Percentiles rank a stretch among this genome's conserved stretches.
These are phyloP conservation scores for Alternaria ventricosa DNA, from an alignment of 2,329 filamentous ascomycete genomes.

Conservation along the genomic window DNA sequence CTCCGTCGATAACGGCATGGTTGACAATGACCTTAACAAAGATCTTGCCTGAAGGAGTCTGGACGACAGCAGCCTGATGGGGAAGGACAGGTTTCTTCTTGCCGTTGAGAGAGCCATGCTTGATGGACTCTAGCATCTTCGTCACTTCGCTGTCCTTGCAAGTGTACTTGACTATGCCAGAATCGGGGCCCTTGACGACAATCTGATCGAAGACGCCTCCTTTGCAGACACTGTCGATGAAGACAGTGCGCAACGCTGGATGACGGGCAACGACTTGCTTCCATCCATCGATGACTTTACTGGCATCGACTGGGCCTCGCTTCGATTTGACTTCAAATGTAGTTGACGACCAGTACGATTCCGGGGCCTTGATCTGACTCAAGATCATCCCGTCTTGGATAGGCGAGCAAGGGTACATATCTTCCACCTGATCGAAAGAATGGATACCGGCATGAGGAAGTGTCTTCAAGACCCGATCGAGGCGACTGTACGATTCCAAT, in stretches of 20 bases:
- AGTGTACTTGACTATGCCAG: constrained; percentile 27
- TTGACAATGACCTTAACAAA: constrained; percentile 46
- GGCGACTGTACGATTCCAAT: constrained; percentile 39
- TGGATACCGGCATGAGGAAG: constrained; percentile 29
- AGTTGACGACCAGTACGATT: constrained; percentile 40
- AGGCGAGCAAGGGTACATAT: constrained; percentile 43
- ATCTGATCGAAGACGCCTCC: constrained; percentile 47
- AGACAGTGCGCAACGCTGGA: constrained; percentile 41
- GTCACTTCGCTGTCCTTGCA: constrained; percentile 34
- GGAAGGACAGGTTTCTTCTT: constrained; percentile 40
- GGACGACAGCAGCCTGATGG: constrained; percentile 40
- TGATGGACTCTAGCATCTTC: constrained; percentile 31
- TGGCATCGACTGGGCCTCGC: constrained; percentile 28
- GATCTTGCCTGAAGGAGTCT: constrained; percentile 36
- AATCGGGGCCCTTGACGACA: constrained; percentile 35
- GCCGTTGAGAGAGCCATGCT: constrained; percentile 34
- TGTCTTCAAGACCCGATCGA: constrained; percentile 37
- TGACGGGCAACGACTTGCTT: constrained; percentile 42
- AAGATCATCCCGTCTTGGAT: constrained; percentile 45
- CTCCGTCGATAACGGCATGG: constrained; percentile 45
- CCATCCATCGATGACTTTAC: constrained; percentile 35
- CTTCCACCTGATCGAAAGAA: constrained; percentile 34
- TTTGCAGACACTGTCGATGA: constrained; percentile 44
- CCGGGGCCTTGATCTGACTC: constrained; percentile 40
- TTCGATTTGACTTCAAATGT: constrained; percentile 38